These are phyloP conservation scores for Paecilomyces variotii DNA, from an alignment of 2,329 filamentous ascomycete species.

Conservation along the genomic window DNA sequence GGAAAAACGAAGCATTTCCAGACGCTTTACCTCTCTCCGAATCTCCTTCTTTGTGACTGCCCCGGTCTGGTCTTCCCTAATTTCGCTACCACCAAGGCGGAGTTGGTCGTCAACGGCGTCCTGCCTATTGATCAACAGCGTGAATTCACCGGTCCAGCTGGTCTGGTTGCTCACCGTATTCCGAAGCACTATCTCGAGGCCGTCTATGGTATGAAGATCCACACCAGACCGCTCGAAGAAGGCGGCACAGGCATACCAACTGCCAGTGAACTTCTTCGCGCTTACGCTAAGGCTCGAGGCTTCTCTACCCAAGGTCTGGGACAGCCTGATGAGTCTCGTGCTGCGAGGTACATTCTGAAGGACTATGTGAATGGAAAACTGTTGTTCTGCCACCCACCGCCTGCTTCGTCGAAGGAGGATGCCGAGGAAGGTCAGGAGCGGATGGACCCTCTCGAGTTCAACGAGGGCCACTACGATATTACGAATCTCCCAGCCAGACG, in stretches of 20 bases:
- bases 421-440: slow-evolving; percentile 30
- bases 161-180: slow-evolving; percentile 74
- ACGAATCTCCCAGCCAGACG: slow-evolving; percentile 75
- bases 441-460: slow-evolving; percentile 72
- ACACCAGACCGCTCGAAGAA: slow-evolving; percentile 73
- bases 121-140: slow-evolving; percentile 93
- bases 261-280: slow-evolving; percentile 71
- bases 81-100: slow-evolving; percentile 92
- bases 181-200: slow-evolving; percentile 85
- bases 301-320: slow-evolving; percentile 85
- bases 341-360: slow-evolving; percentile 82
- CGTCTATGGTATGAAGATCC: slow-evolving; percentile 86
- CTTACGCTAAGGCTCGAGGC: slow-evolving; percentile 82
- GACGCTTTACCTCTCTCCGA: slow-evolving; percentile 86
- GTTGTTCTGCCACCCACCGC: slow-evolving; percentile 83
- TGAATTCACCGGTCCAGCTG: slow-evolving; percentile 81
- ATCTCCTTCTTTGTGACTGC: slow-evolving; percentile 91
- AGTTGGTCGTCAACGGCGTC: slow-evolving; percentile 90
- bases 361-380: slow-evolving; percentile 97
- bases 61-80: slow-evolving; percentile 98
- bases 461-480: slow-evolving; percentile 78
- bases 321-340: slow-evolving; percentile 86
- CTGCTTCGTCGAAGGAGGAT: slow-evolving; percentile 38
- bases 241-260: slow-evolving; percentile 84
- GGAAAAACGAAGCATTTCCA: slow-evolving; percentile 99